Base-by-base conservation (phyloP, 345 rosid genomes). In the Eucalyptus fibrosa region DNA sequence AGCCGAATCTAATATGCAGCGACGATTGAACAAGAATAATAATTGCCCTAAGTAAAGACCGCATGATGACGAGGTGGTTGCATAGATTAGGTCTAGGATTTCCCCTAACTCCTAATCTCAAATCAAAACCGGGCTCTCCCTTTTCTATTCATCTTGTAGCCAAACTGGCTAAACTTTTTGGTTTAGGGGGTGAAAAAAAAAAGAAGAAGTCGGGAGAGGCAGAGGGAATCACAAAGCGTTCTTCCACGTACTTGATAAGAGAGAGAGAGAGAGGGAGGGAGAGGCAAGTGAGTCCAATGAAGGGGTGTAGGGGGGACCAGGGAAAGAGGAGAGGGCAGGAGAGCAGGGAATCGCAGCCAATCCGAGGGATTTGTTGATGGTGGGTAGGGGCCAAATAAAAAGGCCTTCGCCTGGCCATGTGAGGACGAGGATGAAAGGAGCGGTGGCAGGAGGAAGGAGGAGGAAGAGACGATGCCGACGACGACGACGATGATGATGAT, bases 1-100 rank as follows among this genome's bases (percentile, higher is more conserved):
- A 77, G 28, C 7, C 15, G 9, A 21, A 44, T 11, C 45, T 69
- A 11, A 21, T 11, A 6, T 12, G 4, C 0, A 2, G 3, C 26
- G 13, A 18, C 6, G 5, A 34, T 8, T 17, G 21, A 32, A 69
- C 0, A 9, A 0, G 9, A 37, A 21, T 3, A 12, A 19, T 19
- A 11, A 11, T 21, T 37, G 4, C 16, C 21, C 14, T 37, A 37
- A 21, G 5, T 40, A 21, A 37, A 37, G 16, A 21, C 28, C 1
- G 13, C 83, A 37, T 12, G 26, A 23, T 24, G 62, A 24, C 2
- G 0, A 69, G 26, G 26, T 11, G 24, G 40, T 72, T 10, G 82
- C 45, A 19, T 10, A 6, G 26, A 37, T 72, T 5, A 21, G 82
- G 82, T 34, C 40, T 9, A 9, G 81, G 81, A 23, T 34, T 34